Conservation (phyloP, 768 basidiomycete genomes). For the Podaxis mareebaensis region DNA sequence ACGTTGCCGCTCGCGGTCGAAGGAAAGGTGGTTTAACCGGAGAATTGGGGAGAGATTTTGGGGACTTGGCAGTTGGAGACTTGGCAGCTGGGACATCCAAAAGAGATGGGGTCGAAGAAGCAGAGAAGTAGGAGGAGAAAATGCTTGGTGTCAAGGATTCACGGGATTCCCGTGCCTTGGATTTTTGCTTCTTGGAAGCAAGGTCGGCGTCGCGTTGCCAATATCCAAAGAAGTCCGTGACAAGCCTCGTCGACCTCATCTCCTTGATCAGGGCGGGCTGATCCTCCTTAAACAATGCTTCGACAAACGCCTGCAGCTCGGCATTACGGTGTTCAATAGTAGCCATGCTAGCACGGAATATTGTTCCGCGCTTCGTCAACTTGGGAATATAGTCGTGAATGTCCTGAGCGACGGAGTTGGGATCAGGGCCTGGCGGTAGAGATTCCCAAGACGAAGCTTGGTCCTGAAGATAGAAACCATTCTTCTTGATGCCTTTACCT, state of each 20-base stretch:
- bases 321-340: slow-evolving; percentile 61
- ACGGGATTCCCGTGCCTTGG: slow-evolving; percentile 29
- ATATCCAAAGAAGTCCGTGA: slow-evolving; percentile 77
- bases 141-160: slow-evolving; percentile 54
- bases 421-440: slow-evolving; percentile 81
- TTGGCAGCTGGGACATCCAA: slow-evolving; percentile 11
- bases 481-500: slow-evolving; percentile 78
- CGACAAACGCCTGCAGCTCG: slow-evolving; percentile 61
- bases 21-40: slow-evolving; percentile 16
- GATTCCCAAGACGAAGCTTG: slow-evolving; percentile 84
- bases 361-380: slow-evolving; percentile 67
- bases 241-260: slow-evolving; percentile 53
- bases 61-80: slow-evolving; percentile 18
- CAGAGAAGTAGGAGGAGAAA: slow-evolving; percentile 61
- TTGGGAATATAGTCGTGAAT: slow-evolving; percentile 67
- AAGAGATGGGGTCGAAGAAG: slow-evolving; percentile 36
- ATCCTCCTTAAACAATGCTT: slow-evolving; percentile 56
- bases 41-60: slow-evolving; percentile 22
- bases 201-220: slow-evolving; percentile 76
- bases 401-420: slow-evolving; percentile 67
- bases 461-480: slow-evolving; percentile 68
- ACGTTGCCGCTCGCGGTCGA: slow-evolving; percentile 8
- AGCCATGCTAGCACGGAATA: slow-evolving; percentile 72
- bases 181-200: slow-evolving; percentile 39
- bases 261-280: slow-evolving; percentile 69